Evolutionary conservation across 2,329 filamentous ascomycete species (phyloP).

Genomic region (Aspergillus flavus): DNA sequence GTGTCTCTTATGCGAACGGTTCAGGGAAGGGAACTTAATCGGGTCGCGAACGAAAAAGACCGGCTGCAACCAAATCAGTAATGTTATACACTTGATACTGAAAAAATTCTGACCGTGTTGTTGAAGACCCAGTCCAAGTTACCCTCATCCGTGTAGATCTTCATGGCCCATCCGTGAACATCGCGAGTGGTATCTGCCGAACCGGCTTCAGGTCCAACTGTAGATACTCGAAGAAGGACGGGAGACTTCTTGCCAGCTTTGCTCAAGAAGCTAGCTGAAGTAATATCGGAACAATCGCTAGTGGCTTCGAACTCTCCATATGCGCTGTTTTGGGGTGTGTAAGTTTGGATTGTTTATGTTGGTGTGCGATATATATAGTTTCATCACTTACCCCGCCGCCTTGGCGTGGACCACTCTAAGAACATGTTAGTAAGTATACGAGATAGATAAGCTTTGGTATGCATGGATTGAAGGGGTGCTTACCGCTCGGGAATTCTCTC

Average conservation of each 20-base stretch:
- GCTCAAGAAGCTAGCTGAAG: slow-evolving; percentile 57
- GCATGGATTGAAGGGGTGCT: not conserved
- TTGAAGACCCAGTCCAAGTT: slow-evolving; percentile 76
- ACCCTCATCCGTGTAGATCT: slow-evolving; percentile 74
- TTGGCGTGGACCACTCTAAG: slow-evolving; percentile 24
- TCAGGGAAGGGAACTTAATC: slow-evolving; percentile 70
- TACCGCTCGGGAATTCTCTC: slow-evolving; percentile 62
- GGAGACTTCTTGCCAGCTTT: slow-evolving; percentile 57
- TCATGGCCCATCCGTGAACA: slow-evolving; percentile 74
- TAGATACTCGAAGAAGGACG: slow-evolving; percentile 67
- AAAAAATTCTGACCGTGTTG: slow-evolving; percentile 59
- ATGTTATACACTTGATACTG: too few species aligned
- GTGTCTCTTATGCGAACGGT: slow-evolving; percentile 70
- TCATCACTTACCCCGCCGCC: slow-evolving; percentile 27
- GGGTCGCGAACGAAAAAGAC: slow-evolving; percentile 72
- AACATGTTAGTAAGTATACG: not conserved
- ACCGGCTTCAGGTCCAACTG: slow-evolving; percentile 70
- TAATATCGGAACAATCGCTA: slow-evolving; percentile 59
- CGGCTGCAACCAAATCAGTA: slow-evolving; percentile 41
- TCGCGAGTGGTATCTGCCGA: slow-evolving; percentile 77
- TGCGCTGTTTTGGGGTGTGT: slow-evolving; percentile 40
- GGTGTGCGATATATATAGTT: not conserved
- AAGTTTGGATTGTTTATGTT: not conserved
- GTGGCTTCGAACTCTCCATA: slow-evolving; percentile 65
- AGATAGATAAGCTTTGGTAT: not conserved